Percentiles rank a stretch among this genome's conserved stretches.
These are phyloP conservation scores for Zalerion maritima DNA, from an alignment of 495 filamentous ascomycete genomes.

Conservation along the genomic window DNA sequence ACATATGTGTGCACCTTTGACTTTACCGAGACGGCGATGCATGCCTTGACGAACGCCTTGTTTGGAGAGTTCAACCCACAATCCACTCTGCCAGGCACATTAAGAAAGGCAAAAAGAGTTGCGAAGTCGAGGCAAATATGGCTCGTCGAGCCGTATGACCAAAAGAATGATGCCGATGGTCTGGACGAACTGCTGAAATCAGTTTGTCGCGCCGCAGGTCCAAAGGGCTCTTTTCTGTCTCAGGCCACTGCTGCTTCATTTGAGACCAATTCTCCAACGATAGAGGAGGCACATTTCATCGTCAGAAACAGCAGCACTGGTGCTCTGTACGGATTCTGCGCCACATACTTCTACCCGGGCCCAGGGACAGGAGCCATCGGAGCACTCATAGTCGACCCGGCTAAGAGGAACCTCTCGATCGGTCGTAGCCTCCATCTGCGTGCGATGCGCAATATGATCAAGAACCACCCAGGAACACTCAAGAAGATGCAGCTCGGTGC, in stretches of 20 bases:
- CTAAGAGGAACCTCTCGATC: slow-evolving; percentile 70
- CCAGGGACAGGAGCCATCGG: slow-evolving; percentile 63
- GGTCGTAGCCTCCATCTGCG: slow-evolving; percentile 73
- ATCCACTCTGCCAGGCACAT: slow-evolving; percentile 63
- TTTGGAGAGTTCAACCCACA: slow-evolving; percentile 63
- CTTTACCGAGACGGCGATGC: slow-evolving; percentile 80
- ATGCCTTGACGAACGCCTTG: slow-evolving; percentile 63
- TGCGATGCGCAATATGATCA: slow-evolving; percentile 55
- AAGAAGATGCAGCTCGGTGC: slow-evolving; percentile 68
- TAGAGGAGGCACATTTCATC: slow-evolving; percentile 74
- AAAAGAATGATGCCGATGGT: slow-evolving; percentile 55
- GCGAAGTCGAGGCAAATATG: slow-evolving; percentile 73
- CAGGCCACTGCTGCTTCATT: slow-evolving; percentile 64
- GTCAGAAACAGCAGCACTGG: slow-evolving; percentile 84
- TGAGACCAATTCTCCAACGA: slow-evolving; percentile 46
- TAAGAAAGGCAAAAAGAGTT: slow-evolving; percentile 68
- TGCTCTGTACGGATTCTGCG: slow-evolving; percentile 76
- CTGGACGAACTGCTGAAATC: slow-evolving; percentile 53
- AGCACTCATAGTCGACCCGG: slow-evolving; percentile 69
- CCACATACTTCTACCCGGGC: slow-evolving; percentile 63
- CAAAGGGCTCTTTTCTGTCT: slow-evolving; percentile 44
- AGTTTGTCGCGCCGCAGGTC: slow-evolving; percentile 39
- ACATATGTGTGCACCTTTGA: slow-evolving; percentile 91
- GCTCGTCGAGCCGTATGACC: slow-evolving; percentile 76
- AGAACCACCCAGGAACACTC: no score